Percentiles rank a stretch among this genome's conserved stretches.
Evolutionary conservation across 306 rosid species (phyloP).

Genomic region (Lagenaria siceraria): DNA sequence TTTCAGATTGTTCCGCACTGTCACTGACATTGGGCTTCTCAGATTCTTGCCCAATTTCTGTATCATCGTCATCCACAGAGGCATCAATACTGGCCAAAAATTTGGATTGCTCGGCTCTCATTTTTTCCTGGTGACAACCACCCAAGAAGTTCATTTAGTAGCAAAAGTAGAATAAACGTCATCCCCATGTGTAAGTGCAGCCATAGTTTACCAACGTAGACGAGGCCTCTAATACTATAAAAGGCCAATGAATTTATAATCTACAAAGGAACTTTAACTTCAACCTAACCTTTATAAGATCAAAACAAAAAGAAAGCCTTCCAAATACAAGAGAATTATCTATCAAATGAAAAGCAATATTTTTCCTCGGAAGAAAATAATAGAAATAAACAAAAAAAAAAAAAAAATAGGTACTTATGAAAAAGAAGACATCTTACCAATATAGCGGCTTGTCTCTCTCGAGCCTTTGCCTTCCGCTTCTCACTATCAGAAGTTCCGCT

Average conservation of each 20-base stretch:
- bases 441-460: constrained; percentile 93
- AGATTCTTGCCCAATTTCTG: constrained; percentile 38
- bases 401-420: not conserved
- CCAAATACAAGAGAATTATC: not conserved
- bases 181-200: not conserved
- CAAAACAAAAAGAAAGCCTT: not conserved
- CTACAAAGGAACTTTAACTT: not conserved
- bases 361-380: not conserved
- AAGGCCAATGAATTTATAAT: not conserved
- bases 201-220: not conserved
- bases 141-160: not conserved
- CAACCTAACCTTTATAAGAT: not conserved
- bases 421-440: constrained; percentile 28
- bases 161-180: not conserved
- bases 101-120: constrained; percentile 82
- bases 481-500: constrained; percentile 55
- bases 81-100: constrained; percentile 71
- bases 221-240: not conserved
- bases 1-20: constrained; percentile 45
- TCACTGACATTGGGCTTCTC: constrained; percentile 24
- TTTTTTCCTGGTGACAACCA: constrained; percentile 50
- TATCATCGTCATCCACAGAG: constrained; percentile 30
- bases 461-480: constrained; percentile 88
- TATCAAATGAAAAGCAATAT: not conserved
- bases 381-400: not conserved